Evolutionary conservation across 2,329 filamentous ascomycete species (phyloP).

Genomic region (Arthrobotrys iridis): DNA sequence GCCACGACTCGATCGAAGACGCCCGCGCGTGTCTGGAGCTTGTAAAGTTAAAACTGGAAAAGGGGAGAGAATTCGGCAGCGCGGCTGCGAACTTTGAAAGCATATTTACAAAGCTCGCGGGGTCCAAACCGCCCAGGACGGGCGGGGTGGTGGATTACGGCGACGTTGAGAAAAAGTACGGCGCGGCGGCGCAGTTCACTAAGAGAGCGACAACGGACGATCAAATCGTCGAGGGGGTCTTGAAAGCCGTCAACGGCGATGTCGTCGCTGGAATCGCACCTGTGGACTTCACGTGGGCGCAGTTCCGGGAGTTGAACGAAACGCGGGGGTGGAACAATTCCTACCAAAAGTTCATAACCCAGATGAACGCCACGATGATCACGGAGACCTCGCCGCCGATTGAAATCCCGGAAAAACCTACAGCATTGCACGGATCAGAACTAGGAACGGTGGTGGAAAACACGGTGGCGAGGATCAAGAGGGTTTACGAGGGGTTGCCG

Average conservation of each 20-base stretch:
- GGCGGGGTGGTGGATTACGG: conserved; percentile 91
- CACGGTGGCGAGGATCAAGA: conserved; percentile 63
- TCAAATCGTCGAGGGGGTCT: conserved; percentile 68
- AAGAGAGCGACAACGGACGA: conserved; percentile 66
- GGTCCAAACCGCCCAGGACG: conserved; percentile 69
- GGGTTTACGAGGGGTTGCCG: conserved; percentile 70
- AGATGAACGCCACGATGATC: conserved; percentile 28
- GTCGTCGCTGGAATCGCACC: conserved; percentile 67
- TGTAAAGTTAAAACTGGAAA: conserved; percentile 94
- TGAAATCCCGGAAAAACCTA: conserved; percentile 14
- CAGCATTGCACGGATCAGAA: conserved; percentile 23
- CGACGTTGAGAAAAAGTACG: conserved; percentile 73
- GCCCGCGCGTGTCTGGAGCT: conserved; percentile 90
- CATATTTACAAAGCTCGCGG: conserved; percentile 82
- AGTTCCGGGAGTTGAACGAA: conserved; percentile 73
- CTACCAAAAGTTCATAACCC: conserved; percentile 39
- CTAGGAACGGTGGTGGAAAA: conserved; percentile 54
- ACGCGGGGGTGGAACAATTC: conserved; percentile 71
- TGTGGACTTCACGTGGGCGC: conserved; percentile 75
- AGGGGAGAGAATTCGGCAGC: conserved; percentile 85
- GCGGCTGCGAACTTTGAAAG: conserved; percentile 83
- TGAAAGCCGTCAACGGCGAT: conserved; percentile 66
- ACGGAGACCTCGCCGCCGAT: conserved; percentile 24
- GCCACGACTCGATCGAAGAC: conserved; percentile 94
- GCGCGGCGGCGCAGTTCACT: conserved; percentile 69